Evolutionary conservation across 2,329 filamentous ascomycete genomes (phyloP).

Genomic region (Cladosporium sp.): DNA sequence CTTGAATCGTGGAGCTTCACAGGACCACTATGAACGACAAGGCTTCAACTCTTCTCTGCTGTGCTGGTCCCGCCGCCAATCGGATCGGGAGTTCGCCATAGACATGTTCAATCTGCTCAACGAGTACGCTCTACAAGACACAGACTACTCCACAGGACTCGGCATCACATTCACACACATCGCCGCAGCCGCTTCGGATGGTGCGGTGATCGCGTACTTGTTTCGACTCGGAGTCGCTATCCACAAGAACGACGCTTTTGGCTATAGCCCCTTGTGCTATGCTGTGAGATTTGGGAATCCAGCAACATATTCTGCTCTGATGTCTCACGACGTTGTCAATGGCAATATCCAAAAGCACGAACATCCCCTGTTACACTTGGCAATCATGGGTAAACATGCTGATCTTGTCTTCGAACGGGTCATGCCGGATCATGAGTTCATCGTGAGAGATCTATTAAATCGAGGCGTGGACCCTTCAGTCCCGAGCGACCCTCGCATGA

Average conservation of each 20-base stretch:
- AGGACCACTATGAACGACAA: background rate
- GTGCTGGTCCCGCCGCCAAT: background rate
- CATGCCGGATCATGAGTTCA: background rate
- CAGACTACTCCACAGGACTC: no score
- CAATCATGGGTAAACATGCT: no score
- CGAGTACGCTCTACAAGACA: background rate
- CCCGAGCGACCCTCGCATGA: background rate
- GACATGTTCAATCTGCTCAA: background rate
- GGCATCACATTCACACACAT: background rate
- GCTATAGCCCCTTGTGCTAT: background rate
- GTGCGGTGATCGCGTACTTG: background rate
- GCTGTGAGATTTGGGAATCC: background rate
- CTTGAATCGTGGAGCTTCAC: background rate
- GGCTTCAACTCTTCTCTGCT: background rate
- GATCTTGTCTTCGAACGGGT: no score
- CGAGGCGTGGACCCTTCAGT: background rate
- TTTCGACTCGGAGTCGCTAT: background rate
- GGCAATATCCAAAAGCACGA: background rate
- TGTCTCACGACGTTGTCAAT: background rate
- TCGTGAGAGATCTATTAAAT: background rate
- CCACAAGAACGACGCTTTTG: background rate
- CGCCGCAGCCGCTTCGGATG: background rate
- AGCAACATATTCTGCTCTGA: background rate
- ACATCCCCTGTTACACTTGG: no score
- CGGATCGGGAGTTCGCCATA: background rate